Conservation (phyloP, 192 early-diverging fungal species). For the Backusella morwellensis region DNA sequence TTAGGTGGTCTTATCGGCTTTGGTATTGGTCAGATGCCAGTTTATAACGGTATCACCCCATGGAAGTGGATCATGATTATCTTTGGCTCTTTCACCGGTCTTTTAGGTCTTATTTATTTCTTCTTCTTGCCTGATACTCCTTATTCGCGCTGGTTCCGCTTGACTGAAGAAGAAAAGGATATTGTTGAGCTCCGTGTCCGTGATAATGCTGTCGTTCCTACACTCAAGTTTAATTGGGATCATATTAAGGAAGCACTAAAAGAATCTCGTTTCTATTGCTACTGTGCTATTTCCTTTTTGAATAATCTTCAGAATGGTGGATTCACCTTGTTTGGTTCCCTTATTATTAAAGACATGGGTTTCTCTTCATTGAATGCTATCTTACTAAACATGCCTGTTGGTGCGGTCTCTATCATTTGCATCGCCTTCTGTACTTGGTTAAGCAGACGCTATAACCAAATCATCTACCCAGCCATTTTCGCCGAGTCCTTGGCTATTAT, state of each 20-base stretch:
- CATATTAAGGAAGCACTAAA: conserved; percentile 16
- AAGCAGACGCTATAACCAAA: conserved; percentile 1
- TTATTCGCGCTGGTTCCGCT: neutral
- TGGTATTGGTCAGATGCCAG: conserved; percentile 14
- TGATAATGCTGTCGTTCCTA: conserved; percentile 21
- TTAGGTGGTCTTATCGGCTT: conserved; percentile 22
- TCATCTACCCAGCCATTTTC: neutral
- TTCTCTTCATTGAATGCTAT: conserved; percentile 15
- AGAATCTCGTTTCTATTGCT: conserved; percentile 20
- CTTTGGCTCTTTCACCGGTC: conserved; percentile 9
- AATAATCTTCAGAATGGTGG: conserved; percentile 19
- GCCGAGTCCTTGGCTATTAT: neutral
- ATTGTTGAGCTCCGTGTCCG: conserved; percentile 19
- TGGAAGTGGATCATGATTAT: conserved; percentile 34
- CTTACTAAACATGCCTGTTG: conserved; percentile 5
- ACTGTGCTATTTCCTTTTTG: neutral
- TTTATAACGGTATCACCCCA: neutral
- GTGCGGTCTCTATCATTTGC: neutral
- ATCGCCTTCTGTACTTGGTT: neutral
- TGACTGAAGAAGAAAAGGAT: neutral
- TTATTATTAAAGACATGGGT: conserved; percentile 20
- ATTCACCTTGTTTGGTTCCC: conserved; percentile 5
- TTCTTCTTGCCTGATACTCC: conserved; percentile 24
- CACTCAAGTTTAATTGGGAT: conserved; percentile 2
- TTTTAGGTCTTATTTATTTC: conserved; percentile 10